Conservation (phyloP, 441 rosid species). For the Rhodomyrtus psidioides region DNA sequence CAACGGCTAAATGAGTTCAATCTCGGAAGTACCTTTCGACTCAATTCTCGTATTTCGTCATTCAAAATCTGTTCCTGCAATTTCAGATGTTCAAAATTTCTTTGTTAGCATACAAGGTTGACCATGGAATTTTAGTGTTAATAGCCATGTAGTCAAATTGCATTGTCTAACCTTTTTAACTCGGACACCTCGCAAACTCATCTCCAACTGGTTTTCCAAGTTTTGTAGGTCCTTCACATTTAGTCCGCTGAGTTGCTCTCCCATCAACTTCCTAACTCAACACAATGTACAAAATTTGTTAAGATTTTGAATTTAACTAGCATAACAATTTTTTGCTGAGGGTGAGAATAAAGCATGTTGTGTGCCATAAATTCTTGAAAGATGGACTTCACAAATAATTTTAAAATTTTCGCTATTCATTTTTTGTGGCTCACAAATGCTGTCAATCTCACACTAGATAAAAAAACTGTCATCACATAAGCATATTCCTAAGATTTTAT, state of each 20-base stretch:
- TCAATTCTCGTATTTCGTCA: conserved; percentile 34
- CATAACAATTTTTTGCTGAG: no score
- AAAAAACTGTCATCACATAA: no score
- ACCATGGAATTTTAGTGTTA: not conserved
- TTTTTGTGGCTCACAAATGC: no score
- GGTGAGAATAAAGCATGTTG: no score
- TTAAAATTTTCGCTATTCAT: no score
- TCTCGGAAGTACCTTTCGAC: conserved; percentile 19
- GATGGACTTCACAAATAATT: no score
- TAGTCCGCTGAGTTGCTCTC: conserved; percentile 42
- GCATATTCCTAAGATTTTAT: not conserved
- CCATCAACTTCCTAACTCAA: conserved; percentile 35
- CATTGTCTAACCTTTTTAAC: conserved; percentile 28
- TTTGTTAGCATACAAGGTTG: not conserved
- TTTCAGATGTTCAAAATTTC: not conserved
- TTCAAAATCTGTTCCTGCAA: conserved; percentile 33
- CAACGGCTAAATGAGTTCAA: not conserved
- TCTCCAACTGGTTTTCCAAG: conserved; percentile 39
- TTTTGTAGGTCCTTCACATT: conserved; percentile 30
- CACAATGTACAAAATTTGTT: not conserved
- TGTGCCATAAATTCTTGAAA: no score
- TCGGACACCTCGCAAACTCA: conserved; percentile 36
- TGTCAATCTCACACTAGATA: no score
- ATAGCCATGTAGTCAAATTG: not conserved
- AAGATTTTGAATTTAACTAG: not conserved